A percentile compares a stretch with the other conserved stretches of the same genome.
These are phyloP conservation scores for Solidago caesia DNA, from an alignment of 129 eudicot genomes.

Conservation along the genomic window DNA sequence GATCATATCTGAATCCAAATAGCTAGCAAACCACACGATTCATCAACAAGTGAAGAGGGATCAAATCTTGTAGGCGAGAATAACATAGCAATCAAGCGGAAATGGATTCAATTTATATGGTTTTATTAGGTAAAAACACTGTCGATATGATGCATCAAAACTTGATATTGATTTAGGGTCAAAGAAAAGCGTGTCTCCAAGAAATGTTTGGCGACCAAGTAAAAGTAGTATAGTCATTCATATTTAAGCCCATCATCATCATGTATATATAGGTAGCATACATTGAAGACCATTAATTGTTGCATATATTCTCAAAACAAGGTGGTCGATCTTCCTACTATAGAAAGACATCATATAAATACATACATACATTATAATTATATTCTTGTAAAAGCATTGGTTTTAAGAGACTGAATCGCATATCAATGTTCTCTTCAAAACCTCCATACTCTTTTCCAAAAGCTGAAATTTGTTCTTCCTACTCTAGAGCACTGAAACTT, in stretches of 20 bases:
- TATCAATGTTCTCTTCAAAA: too few species aligned
- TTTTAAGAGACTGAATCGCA: too few species aligned
- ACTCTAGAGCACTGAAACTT: too few species aligned
- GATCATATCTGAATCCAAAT: constrained; percentile 36
- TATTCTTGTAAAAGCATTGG: background rate
- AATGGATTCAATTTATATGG: constrained; percentile 64
- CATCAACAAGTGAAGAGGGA: constrained; percentile 30
- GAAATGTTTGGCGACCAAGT: constrained; percentile 43
- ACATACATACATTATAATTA: background rate
- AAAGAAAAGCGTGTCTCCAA: constrained; percentile 20
- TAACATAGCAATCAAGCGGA: constrained; percentile 20
- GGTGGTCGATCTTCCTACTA: background rate
- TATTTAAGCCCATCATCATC: background rate
- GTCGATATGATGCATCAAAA: constrained; percentile 53
- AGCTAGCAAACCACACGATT: constrained; percentile 31
- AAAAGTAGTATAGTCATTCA: constrained; percentile 10
- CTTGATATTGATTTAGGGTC: constrained; percentile 52
- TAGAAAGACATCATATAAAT: background rate
- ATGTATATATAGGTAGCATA: constrained; percentile 3
- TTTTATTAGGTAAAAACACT: constrained; percentile 54
- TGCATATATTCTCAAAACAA: background rate
- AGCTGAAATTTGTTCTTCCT: too few species aligned
- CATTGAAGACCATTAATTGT: background rate
- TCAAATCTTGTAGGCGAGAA: constrained; percentile 21
- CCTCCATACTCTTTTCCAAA: too few species aligned